phyloP scores from a whole-genome alignment of 202 grass and related monocot genomes.

The Dendrocalamus latiflorus region DNA sequence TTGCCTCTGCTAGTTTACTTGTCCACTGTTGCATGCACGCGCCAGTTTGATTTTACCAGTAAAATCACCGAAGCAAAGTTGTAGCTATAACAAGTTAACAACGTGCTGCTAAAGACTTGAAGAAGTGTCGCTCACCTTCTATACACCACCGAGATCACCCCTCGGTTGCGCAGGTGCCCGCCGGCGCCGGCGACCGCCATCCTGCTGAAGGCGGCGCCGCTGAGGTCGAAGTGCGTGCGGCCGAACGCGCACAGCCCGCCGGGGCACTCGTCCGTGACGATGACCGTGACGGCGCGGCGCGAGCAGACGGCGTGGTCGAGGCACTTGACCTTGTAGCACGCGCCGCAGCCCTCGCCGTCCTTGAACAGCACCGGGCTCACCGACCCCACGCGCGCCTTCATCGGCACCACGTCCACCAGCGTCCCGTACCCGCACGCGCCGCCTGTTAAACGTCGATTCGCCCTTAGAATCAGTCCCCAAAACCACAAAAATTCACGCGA shows the following conservation, averaged over 20 bases:
- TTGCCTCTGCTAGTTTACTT: background rate
- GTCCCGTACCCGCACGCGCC: conserved; percentile 94
- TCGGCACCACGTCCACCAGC: conserved; percentile 87
- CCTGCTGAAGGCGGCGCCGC: conserved; percentile 80
- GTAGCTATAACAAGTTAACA: background rate
- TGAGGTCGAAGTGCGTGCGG: no score
- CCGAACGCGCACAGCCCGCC: no score
- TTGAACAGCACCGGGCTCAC: no score
- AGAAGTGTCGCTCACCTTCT: no score
- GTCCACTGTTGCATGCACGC: background rate
- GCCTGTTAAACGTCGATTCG: conserved; percentile 21
- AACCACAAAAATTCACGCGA: background rate
- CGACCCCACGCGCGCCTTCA: no score
- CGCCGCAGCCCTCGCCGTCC: no score
- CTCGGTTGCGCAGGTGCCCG: conserved; percentile 65
- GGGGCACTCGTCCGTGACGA: no score
- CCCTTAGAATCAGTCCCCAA: background rate
- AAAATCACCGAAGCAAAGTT: background rate
- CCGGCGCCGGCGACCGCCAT: conserved; percentile 73
- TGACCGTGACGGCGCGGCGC: no score
- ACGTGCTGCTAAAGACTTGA: background rate
- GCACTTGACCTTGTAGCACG: no score
- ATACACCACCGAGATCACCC: conserved; percentile 57
- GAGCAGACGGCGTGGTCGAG: no score
- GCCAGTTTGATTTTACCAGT: background rate